These are phyloP conservation scores for Cercospora citrullina DNA, from an alignment of 2,329 filamentous ascomycete genomes.

Conservation along the genomic window DNA sequence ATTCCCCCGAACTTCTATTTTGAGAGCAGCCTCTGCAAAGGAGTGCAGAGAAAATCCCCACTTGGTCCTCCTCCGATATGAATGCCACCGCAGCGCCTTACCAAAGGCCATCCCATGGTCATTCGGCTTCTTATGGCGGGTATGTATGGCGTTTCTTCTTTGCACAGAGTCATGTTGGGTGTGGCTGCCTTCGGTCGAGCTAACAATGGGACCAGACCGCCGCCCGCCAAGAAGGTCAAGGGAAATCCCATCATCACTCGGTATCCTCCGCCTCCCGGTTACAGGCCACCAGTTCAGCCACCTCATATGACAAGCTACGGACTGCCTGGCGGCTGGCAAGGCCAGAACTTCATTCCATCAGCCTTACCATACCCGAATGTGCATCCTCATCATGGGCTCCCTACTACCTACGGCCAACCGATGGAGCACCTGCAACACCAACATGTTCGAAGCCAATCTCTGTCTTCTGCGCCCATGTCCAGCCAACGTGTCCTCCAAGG, in stretches of 20 bases:
- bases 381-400: neutral
- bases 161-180: neutral
- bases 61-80: conserved; percentile 6
- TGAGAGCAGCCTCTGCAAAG: conserved; percentile 3
- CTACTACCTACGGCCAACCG: neutral
- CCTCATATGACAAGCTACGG: conserved; percentile 18
- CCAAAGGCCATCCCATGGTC: conserved; percentile 14
- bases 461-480: neutral
- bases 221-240: conserved; percentile 46
- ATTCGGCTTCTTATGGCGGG: conserved; percentile 10
- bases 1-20: conserved; percentile 11
- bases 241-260: conserved; percentile 52
- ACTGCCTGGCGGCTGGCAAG: conserved; percentile 28
- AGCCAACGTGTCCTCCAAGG: neutral
- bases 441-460: neutral
- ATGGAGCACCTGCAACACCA: neutral
- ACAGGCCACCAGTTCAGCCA: conserved; percentile 35
- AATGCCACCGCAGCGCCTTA: conserved; percentile 9
- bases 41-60: neutral
- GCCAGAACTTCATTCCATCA: conserved; percentile 16
- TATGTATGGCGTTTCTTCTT: neutral
- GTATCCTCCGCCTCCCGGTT: conserved; percentile 53
- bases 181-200: neutral
- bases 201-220: conserved; percentile 26
- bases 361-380: neutral